A percentile compares a stretch with the other conserved stretches of the same genome.
Conservation (phyloP, 1,139 yeast genomes). For the Suhomyces kunorum region DNA sequence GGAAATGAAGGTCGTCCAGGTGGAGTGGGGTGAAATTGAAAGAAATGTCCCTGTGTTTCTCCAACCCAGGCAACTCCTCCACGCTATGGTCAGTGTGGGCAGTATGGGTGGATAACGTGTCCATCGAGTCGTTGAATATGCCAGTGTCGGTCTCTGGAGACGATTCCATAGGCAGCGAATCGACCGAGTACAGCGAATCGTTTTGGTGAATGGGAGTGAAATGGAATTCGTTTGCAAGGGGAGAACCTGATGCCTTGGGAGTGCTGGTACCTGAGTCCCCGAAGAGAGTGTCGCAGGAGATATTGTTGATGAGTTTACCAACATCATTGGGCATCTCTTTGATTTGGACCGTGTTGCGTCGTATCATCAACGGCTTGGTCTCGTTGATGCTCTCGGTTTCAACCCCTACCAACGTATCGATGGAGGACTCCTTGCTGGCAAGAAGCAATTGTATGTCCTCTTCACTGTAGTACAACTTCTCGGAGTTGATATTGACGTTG, state of each 20-base stretch:
- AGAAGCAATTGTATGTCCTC: slow-evolving; percentile 35
- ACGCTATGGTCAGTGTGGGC: slow-evolving; percentile 9
- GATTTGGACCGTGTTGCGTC: slow-evolving; percentile 11
- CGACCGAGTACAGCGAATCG: slow-evolving; percentile 19
- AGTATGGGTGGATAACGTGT: slow-evolving; percentile 23
- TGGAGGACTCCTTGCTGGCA: slow-evolving; percentile 21
- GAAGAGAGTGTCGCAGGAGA: slow-evolving; percentile 10
- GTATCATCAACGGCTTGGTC: slow-evolving; percentile 28
- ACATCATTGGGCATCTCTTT: slow-evolving; percentile 11
- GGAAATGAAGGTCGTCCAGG: slow-evolving; percentile 7
- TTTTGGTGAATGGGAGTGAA: slow-evolving; percentile 13
- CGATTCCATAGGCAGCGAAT: slow-evolving; percentile 16
- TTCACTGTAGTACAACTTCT: slow-evolving; percentile 34
- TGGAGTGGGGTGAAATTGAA: slow-evolving; percentile 8
- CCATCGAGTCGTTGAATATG: slow-evolving; percentile 24
- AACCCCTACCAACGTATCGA: slow-evolving; percentile 29
- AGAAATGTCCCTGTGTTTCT: slow-evolving; percentile 1
- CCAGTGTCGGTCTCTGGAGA: slow-evolving; percentile 17
- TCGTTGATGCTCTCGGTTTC: slow-evolving; percentile 15
- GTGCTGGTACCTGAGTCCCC: neutral
- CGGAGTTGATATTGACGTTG: slow-evolving; percentile 22
- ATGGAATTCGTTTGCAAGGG: slow-evolving; percentile 10
- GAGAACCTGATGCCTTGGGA: slow-evolving; percentile 8
- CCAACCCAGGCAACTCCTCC: slow-evolving; percentile 1
- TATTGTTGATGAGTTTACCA: slow-evolving; percentile 11